Evolutionary conservation across 768 basidiomycete species (phyloP), one percentile per base, ranked within the genome.

Genomic region (Dentipellis fragilis): DNA sequence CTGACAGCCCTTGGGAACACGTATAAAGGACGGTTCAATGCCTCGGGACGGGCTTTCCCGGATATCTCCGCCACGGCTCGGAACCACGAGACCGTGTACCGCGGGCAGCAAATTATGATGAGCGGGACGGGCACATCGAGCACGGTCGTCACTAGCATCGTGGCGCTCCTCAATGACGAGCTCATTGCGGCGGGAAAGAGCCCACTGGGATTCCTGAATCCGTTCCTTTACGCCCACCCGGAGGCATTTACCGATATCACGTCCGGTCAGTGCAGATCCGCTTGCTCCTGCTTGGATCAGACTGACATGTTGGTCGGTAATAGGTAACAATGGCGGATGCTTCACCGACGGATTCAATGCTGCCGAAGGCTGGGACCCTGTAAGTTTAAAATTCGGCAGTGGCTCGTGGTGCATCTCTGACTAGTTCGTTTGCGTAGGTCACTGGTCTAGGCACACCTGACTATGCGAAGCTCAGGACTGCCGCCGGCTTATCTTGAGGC

Each of bases 121-220:
- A 47, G 23, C 17, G 48, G 48, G 14, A 49, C 48, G 29, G 23
- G 48, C 2, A 16, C 17, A 7, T 49, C 48, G n/a, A 49, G 55
- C 1, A 57, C 61, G 4, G 56, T 62, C 45, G 56, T 59, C 52
- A 61, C 62, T 12, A 54, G 53, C 29, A 48, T 63, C 49, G 47
- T 63, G n/a, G 36, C 56, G n/a, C 56, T 61, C 19, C n/a, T 63
- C 22, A 63, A 63, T 40, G 60, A 29, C 29, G 29, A 29, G 29
- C 29, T 29, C 6, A 29, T 29, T 6, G 29, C 29, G 29, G 29
- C 29, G 1, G 60, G 62, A 3, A 63, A 59, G 53, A 17, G 52
- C 10, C 49, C 54, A 1, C 53, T 63, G 23, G 62, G 62, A 2
- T 63, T 61, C 56, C 45, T 63, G 22, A 63, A 63, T 48, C 60